Evolutionary conservation across 208 protist genomes (phyloP), one percentile per base, ranked within the genome.

Genomic region (Trypanosomatidae sp.): DNA sequence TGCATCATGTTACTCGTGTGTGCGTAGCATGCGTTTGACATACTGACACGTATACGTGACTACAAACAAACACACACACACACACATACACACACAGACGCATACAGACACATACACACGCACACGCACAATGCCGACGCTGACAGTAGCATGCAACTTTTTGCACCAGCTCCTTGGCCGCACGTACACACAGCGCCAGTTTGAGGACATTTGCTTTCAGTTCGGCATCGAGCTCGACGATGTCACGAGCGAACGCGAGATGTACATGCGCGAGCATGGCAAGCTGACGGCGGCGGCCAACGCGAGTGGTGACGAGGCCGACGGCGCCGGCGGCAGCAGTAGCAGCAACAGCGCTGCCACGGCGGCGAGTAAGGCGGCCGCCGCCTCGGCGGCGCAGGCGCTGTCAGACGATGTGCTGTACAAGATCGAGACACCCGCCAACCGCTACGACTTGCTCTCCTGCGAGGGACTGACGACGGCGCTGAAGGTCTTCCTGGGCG

Each of bases 151-250:
- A 0, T 66, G 72, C 25, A 67, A 91, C 18, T 88, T 66, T 46
- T 59, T 96, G 19, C 85, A 69, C 53, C 25, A 62, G 6, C 62
- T 91, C 15, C 52, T 96, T 39, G 85, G 77, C 20, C 66, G 78
- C 57, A 63, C 37, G 16, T 92, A 88, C 88, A 89, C 92, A 6
- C 68, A 97, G 37, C 67, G 88, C 4, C 66, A 98, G 60, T 98
- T 99, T 61, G 78, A 95, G 19, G 69, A 98, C 21, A 56, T 99
- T 0, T 99, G 96, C 73, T 98, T 99, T 59, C 51, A 97, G 46
- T 99, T 97, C 58, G 97, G 97, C 23, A 83, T 99, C 38, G 97
- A 99, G 76, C 88, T 99, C 5, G 97, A 99, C 66, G 96, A 98
- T 33, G 92, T 98, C 51, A 98, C 95, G 5, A 94, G 86, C 38